Evolutionary conservation across 1,139 yeast species (phyloP), one percentile per base, ranked within the genome.

Genomic region (Diutina mesorugosa): DNA sequence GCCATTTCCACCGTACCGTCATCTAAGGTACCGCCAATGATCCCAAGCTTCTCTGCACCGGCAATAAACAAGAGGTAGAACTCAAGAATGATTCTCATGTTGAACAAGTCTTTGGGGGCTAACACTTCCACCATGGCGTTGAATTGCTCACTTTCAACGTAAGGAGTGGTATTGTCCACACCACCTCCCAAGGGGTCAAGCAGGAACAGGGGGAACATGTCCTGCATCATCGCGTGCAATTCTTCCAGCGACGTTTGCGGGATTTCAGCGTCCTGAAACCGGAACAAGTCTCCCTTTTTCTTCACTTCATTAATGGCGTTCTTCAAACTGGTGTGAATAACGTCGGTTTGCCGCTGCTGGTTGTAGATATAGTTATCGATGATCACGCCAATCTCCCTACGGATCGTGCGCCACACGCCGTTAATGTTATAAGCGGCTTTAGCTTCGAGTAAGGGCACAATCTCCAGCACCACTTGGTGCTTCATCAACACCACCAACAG

Each of bases 91-190:
- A 88, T 79, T 61, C 95, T 79, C 85, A 90, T 88, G 64, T 90
- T 89, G 69, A 87, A 84, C n/a, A 90, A 79, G 63, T 84, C 84
- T 4, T 90, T 83, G 0, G 87, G 84, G 1, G 88, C 88, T 51
- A 91, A 72, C 1, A 86, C 79, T 59, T 85, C 85, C 57, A 87
- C 85, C 61, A 77, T 77, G 14, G 81, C 76, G 61, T 71, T 74
- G 60, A 76, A 76, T 4, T 77, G 69, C 60, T 83, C 87, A 60
- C 75, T 81, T 56, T 84, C 82, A 55, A 87, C 79, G 63, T 80
- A 85, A 4, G 84, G 51, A 4, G 83, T 0, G 84, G 73, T 6
- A 59, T 55, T 5, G 10, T n/a, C 53, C 10, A 55, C 38, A 7
- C 47, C 56, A 9, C 26, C 26, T 47, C 51, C 45, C 4, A 50